Percentiles rank a stretch among this genome's conserved stretches.
phyloP scores from a whole-genome alignment of 768 basidiomycete species.

The Russula lepida region DNA sequence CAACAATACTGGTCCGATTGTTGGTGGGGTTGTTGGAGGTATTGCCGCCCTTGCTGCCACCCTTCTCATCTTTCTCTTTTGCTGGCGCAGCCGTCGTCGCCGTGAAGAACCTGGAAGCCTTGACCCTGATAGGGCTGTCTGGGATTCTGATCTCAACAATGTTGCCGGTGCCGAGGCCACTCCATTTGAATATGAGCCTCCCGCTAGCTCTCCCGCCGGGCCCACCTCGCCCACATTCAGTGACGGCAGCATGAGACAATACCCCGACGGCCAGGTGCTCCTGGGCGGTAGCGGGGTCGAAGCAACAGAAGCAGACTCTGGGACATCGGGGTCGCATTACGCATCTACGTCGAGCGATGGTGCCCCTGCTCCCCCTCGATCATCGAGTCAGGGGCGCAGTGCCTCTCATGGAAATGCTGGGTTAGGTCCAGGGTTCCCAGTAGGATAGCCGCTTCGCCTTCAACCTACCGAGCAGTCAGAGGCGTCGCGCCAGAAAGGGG shows the following conservation, averaged over 20 bases:
- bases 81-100: constrained; percentile 26
- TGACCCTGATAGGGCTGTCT: constrained; percentile 37
- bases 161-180: constrained; percentile 17
- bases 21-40: too few species aligned
- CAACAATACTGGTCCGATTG: too few species aligned
- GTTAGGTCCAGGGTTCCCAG: neutral
- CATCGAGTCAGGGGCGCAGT: neutral
- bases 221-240: too few species aligned
- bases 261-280: constrained; percentile 19
- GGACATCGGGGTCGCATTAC: too few species aligned
- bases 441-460: constrained; percentile 15
- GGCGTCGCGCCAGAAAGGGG: constrained; percentile 21
- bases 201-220: constrained; percentile 21
- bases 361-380: neutral
- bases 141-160: constrained; percentile 21
- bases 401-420: neutral
- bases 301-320: too few species aligned
- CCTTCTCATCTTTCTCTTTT: constrained; percentile 24
- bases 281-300: constrained; percentile 24
- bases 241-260: constrained; percentile 28
- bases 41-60: too few species aligned
- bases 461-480: constrained; percentile 26
- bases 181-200: constrained; percentile 21
- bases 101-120: constrained; percentile 42
- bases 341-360: constrained; percentile 7